A percentile compares a stretch with the other conserved stretches of the same genome.
Conservation (phyloP, 129 eudicot species). For the Daucus carota region DH1_v3.0 NC_030388.2:32694501-32695000, state of each 20-base stretch:
- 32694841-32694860: constrained; percentile 58
- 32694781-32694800: constrained; percentile 57
- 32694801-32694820: constrained; percentile 63
- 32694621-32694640: constrained; percentile 56
- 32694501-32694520: constrained; percentile 47
- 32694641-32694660: constrained; percentile 42
- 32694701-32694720: constrained; percentile 80
- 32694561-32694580: constrained; percentile 42
- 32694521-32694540: constrained; percentile 64
- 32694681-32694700: constrained; percentile 83
- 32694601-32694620: constrained; percentile 80
- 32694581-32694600: constrained; percentile 63
- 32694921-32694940: constrained; percentile 48
- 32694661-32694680: constrained; percentile 37
- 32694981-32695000: constrained; percentile 77
- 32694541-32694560: constrained; percentile 56
- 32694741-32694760: constrained; percentile 43
- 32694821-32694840: constrained; percentile 50
- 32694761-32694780: constrained; percentile 50
- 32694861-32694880: constrained; percentile 32
- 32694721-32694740: constrained; percentile 31
- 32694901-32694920: constrained; percentile 67
- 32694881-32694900: constrained; percentile 86
- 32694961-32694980: constrained; percentile 64
- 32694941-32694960: constrained; percentile 62